Conservation (phyloP, 805 yeast genomes). For the Blastobotrys robertii region DNA sequence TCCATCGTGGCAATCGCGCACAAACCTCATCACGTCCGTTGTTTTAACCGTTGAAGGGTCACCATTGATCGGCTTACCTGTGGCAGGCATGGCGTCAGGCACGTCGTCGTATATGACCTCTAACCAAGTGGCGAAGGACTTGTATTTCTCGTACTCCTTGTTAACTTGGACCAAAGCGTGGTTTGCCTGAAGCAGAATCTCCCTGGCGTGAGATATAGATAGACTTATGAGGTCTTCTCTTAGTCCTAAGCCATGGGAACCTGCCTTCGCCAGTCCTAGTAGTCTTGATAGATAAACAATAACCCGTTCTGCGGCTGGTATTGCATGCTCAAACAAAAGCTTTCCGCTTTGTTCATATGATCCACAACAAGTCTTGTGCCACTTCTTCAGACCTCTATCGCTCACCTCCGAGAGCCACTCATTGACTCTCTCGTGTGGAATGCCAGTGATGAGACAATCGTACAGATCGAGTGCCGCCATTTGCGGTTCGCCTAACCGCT, state of each 20-base stretch:
- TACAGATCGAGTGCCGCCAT: slow-evolving; percentile 29
- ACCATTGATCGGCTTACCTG: slow-evolving; percentile 5
- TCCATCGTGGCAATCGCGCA: slow-evolving; percentile 4
- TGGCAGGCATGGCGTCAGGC: slow-evolving; percentile 7
- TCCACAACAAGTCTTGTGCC: slow-evolving; percentile 35
- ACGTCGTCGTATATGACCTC: slow-evolving; percentile 11
- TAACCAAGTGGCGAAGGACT: slow-evolving; percentile 16
- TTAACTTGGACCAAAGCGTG: slow-evolving; percentile 5
- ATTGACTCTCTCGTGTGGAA: slow-evolving; percentile 33
- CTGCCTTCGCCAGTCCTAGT: slow-evolving; percentile 31
- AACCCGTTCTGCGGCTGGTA: slow-evolving; percentile 41
- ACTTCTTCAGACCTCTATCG: slow-evolving; percentile 43
- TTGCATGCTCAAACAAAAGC: slow-evolving; percentile 34
- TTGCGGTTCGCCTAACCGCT: slow-evolving; percentile 5
- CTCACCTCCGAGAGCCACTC: slow-evolving; percentile 48
- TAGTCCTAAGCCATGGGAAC: slow-evolving; percentile 8
- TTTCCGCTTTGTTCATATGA: slow-evolving; percentile 37
- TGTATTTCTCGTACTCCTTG: slow-evolving; percentile 13
- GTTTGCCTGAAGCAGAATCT: neutral
- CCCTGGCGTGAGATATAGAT: too few species aligned
- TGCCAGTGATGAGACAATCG: slow-evolving; percentile 40
- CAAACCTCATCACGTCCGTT: slow-evolving; percentile 10
- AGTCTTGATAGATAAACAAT: slow-evolving; percentile 37
- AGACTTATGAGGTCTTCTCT: slow-evolving; percentile 1
- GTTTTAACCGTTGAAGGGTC: slow-evolving; percentile 12